These are phyloP conservation scores for Grosmannia penicillata DNA, from an alignment of 2,329 filamentous ascomycete genomes.

Conservation along the genomic window DNA sequence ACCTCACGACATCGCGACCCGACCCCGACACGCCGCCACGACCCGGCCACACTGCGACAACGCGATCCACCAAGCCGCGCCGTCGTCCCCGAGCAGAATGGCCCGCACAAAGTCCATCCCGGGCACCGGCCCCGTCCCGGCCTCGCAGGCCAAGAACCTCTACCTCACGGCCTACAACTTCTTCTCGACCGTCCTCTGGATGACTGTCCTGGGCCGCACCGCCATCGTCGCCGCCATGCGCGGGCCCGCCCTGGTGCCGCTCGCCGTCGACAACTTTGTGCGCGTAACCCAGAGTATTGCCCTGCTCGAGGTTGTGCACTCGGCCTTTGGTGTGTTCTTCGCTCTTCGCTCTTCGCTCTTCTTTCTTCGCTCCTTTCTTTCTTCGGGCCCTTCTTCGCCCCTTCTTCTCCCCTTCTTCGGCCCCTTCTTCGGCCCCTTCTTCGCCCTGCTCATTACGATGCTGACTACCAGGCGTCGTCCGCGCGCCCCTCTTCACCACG, in stretches of 20 bases:
- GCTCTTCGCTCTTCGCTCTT: too few species aligned
- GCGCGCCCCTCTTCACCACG: conserved; percentile 74
- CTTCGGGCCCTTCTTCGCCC: too few species aligned
- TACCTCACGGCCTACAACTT: conserved; percentile 84
- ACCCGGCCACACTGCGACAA: too few species aligned
- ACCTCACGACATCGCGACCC: too few species aligned
- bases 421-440: background rate
- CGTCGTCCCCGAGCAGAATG: background rate
- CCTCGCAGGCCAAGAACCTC: conserved; percentile 35
- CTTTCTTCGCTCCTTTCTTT: too few species aligned
- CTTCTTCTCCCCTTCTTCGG: too few species aligned
- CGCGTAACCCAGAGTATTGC: conserved; percentile 77
- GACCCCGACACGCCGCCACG: too few species aligned
- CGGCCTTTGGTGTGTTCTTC: conserved; percentile 53
- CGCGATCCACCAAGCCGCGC: background rate
- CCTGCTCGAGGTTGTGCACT: conserved; percentile 70
- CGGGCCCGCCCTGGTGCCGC: conserved; percentile 45
- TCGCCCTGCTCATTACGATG: background rate
- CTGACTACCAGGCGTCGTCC: conserved; percentile 52
- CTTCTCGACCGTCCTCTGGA: conserved; percentile 64
- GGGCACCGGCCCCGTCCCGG: conserved; percentile 7
- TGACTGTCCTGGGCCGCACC: conserved; percentile 57
- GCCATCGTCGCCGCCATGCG: conserved; percentile 34
- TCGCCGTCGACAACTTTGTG: conserved; percentile 49
- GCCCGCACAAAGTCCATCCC: conserved; percentile 3